Conservation (phyloP, 2,329 filamentous ascomycete species). For the Aspergillus japonicus region DNA sequence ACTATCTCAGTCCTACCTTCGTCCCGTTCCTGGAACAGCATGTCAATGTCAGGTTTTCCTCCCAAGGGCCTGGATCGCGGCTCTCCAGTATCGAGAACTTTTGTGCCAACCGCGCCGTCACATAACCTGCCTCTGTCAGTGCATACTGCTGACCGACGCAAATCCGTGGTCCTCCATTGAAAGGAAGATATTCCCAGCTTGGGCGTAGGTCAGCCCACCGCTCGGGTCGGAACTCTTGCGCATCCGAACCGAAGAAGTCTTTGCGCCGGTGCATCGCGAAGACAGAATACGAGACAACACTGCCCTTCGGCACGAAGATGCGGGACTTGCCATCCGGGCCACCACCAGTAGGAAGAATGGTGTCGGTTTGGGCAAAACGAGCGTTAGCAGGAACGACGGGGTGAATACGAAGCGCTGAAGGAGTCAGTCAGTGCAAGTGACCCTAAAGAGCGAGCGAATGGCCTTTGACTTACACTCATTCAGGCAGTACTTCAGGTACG, state of each 20-base stretch:
- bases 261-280: slow-evolving; percentile 69
- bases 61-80: slow-evolving; percentile 29
- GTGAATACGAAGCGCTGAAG: slow-evolving; percentile 40
- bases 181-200: slow-evolving; percentile 36
- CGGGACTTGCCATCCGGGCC: slow-evolving; percentile 60
- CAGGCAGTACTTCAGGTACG: slow-evolving; percentile 24
- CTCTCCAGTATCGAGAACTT: slow-evolving; percentile 31
- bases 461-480: slow-evolving; percentile 23
- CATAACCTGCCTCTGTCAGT: slow-evolving; percentile 37
- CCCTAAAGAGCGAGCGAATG: background rate
- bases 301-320: slow-evolving; percentile 64
- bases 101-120: slow-evolving; percentile 35
- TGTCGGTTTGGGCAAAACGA: slow-evolving; percentile 37
- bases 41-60: slow-evolving; percentile 24
- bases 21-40: slow-evolving; percentile 26
- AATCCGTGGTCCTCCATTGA: slow-evolving; percentile 34
- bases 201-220: slow-evolving; percentile 41
- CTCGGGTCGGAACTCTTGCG: slow-evolving; percentile 49
- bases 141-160: slow-evolving; percentile 39
- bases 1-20: slow-evolving; percentile 12
- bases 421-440: background rate
- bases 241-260: slow-evolving; percentile 47
- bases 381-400: slow-evolving; percentile 46
- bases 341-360: slow-evolving; percentile 51
- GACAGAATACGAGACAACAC: slow-evolving; percentile 63